Percentiles rank a stretch among this genome's conserved stretches.
phyloP scores from a whole-genome alignment of 345 rosid genomes.

The Aethionema arabicum region DNA sequence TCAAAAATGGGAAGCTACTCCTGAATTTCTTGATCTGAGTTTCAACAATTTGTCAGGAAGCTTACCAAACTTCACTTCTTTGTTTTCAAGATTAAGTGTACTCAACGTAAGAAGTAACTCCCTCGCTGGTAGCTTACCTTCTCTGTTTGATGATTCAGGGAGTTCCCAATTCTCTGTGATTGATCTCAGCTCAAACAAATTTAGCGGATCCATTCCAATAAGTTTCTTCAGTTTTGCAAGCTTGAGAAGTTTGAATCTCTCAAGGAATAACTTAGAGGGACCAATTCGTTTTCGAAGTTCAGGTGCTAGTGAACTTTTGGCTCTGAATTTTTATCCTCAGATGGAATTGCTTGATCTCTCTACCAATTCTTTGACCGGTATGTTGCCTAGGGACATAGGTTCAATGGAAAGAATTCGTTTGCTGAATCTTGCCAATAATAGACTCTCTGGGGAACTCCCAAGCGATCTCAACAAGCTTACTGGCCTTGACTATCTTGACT shows the following conservation, averaged over 20 bases:
- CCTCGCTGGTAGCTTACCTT: slow-evolving; percentile 62
- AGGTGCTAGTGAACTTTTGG: slow-evolving; percentile 56
- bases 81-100: slow-evolving; percentile 48
- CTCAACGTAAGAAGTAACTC: slow-evolving; percentile 67
- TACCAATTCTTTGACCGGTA: slow-evolving; percentile 60
- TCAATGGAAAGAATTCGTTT: slow-evolving; percentile 51
- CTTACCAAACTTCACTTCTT: slow-evolving; percentile 60
- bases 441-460: slow-evolving; percentile 68
- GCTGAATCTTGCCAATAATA: slow-evolving; percentile 70
- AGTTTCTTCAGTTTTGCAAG: slow-evolving; percentile 55
- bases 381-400: slow-evolving; percentile 65
- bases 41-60: slow-evolving; percentile 74
- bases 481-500: slow-evolving; percentile 69
- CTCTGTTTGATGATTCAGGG: slow-evolving; percentile 45
- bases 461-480: slow-evolving; percentile 68
- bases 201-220: slow-evolving; percentile 61
- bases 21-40: slow-evolving; percentile 78
- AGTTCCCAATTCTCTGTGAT: slow-evolving; percentile 48
- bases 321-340: slow-evolving; percentile 43
- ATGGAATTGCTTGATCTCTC: slow-evolving; percentile 94
- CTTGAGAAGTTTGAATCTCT: slow-evolving; percentile 73
- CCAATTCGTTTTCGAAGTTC: slow-evolving; percentile 62
- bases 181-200: slow-evolving; percentile 76
- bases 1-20: slow-evolving; percentile 63
- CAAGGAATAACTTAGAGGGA: slow-evolving; percentile 68